Evolutionary conservation across 2,329 filamentous ascomycete genomes (phyloP).

Genomic region (Mycogone perniciosa): DNA sequence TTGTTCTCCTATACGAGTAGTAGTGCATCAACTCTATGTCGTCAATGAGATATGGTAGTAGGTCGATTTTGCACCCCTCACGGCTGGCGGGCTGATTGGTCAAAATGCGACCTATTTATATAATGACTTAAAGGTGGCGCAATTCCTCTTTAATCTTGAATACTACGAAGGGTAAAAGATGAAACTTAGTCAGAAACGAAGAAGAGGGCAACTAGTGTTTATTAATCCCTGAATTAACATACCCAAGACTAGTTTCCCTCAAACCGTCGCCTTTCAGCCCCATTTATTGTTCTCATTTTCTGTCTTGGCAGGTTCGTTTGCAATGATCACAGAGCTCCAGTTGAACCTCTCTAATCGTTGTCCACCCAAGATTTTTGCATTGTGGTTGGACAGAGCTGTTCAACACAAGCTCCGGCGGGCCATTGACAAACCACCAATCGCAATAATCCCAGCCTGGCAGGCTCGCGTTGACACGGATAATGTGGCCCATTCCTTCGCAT

Average conservation of each 20-base stretch:
- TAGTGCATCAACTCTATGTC: too few species aligned
- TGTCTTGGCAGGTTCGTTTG: conserved; percentile 10
- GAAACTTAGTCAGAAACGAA: neutral
- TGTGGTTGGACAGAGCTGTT: conserved; percentile 22
- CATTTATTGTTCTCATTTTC: neutral
- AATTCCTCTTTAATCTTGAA: neutral
- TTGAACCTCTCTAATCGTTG: conserved; percentile 12
- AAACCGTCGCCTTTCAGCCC: neutral
- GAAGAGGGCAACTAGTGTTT: neutral
- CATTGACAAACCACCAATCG: conserved; percentile 22
- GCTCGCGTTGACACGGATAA: conserved; percentile 17
- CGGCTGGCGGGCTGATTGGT: too few species aligned
- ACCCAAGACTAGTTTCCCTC: neutral
- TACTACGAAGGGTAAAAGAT: neutral
- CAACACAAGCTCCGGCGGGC: conserved; percentile 21
- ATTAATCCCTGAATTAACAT: neutral
- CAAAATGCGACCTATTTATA: too few species aligned
- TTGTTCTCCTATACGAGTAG: too few species aligned
- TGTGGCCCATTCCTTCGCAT: conserved; percentile 18
- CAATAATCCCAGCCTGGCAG: conserved; percentile 21
- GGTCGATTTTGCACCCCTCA: too few species aligned
- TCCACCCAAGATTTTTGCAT: conserved; percentile 19
- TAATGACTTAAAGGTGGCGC: too few species aligned
- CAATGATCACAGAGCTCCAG: conserved; percentile 15
- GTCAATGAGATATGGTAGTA: too few species aligned